phyloP scores from a whole-genome alignment of 345 rosid genomes.

The Gossypium mustelinum region DNA sequence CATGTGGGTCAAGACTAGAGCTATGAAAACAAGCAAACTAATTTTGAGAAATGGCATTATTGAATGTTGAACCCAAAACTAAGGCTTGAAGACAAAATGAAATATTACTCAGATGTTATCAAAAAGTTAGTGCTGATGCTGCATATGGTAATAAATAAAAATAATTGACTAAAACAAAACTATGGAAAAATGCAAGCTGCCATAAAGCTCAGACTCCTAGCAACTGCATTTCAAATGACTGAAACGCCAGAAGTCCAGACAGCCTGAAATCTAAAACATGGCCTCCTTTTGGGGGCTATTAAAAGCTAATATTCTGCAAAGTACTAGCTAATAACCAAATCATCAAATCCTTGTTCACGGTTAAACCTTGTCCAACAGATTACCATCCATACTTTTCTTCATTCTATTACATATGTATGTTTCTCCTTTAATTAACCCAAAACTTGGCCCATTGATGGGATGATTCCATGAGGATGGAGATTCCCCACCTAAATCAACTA shows the following conservation, averaged over 20 bases:
- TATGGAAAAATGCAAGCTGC: not conserved
- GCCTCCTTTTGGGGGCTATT: not conserved
- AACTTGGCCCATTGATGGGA: not conserved
- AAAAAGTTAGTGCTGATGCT: not conserved
- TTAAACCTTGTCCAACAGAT: not conserved
- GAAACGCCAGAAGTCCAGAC: not conserved
- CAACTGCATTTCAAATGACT: not conserved
- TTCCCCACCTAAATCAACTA: not conserved
- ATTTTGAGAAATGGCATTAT: not conserved
- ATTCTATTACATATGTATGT: not conserved
- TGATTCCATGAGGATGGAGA: not conserved
- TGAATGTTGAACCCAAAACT: constrained; percentile 7
- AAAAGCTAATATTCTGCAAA: constrained; percentile 4
- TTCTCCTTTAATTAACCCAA: not conserved
- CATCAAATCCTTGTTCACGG: not conserved
- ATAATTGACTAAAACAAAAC: not conserved
- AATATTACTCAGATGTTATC: not conserved
- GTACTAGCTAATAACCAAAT: not conserved
- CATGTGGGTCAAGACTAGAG: constrained; percentile 3
- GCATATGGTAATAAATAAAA: not conserved
- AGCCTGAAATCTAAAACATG: constrained; percentile 2
- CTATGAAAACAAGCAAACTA: constrained; percentile 4
- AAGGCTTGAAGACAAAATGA: constrained; percentile 6
- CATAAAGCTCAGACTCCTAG: constrained; percentile 3
- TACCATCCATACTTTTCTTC: not conserved